Conservation (phyloP, 768 basidiomycete genomes). For the Podaxis sp. region DNA sequence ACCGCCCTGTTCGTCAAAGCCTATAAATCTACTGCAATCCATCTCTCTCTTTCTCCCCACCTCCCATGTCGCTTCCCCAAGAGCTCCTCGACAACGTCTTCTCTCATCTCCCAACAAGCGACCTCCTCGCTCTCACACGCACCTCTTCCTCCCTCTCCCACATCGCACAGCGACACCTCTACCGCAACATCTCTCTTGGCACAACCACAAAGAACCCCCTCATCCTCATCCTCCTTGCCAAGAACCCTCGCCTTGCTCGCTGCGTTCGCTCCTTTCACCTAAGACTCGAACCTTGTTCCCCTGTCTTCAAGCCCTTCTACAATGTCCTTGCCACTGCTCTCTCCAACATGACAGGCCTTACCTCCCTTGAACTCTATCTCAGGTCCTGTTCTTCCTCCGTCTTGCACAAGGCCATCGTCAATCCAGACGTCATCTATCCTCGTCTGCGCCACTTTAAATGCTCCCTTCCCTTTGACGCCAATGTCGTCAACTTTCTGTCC, state of each 20-base stretch:
- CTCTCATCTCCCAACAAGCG: slow-evolving; percentile 20
- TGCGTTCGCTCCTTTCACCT: slow-evolving; percentile 61
- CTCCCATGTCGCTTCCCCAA: slow-evolving; percentile 41
- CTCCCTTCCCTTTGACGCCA: slow-evolving; percentile 56
- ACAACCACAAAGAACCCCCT: slow-evolving; percentile 38
- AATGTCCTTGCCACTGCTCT: slow-evolving; percentile 47
- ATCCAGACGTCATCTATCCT: slow-evolving; percentile 30
- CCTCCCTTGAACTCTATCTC: slow-evolving; percentile 51
- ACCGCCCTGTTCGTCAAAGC: slow-evolving; percentile 16
- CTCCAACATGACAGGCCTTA: slow-evolving; percentile 55
- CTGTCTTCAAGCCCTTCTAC: slow-evolving; percentile 45
- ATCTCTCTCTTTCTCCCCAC: slow-evolving; percentile 11
- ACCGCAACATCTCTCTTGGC: slow-evolving; percentile 50
- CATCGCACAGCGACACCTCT: slow-evolving; percentile 59
- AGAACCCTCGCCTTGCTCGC: slow-evolving; percentile 50
- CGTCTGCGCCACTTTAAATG: slow-evolving; percentile 52
- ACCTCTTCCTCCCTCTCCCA: slow-evolving; percentile 36
- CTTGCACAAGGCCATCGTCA: slow-evolving; percentile 25
- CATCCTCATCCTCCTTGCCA: slow-evolving; percentile 53
- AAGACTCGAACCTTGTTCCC: slow-evolving; percentile 36
- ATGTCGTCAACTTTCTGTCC: slow-evolving; percentile 56
- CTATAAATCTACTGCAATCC: slow-evolving; percentile 13
- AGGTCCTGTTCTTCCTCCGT: slow-evolving; percentile 46
- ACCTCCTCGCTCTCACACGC: slow-evolving; percentile 48
- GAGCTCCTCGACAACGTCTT: slow-evolving; percentile 60